A percentile compares a stretch with the other conserved stretches of the same genome.
Evolutionary conservation across 179 eudicot genomes (phyloP).

Genomic region (Beta macrorhiza): DNA sequence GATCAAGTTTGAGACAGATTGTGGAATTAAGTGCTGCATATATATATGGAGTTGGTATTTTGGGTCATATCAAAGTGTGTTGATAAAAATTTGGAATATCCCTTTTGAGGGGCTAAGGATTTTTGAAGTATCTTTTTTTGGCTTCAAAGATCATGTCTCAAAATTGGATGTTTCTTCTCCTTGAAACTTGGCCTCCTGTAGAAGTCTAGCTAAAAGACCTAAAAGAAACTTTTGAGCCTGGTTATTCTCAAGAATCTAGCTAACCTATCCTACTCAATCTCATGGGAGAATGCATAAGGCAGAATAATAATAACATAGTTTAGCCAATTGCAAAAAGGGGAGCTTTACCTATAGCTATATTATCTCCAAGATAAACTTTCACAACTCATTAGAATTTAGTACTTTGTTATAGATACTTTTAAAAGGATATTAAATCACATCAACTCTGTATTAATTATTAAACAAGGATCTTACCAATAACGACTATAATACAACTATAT

Average conservation of each 20-base stretch:
- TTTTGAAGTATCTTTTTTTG: slow-evolving; percentile 23
- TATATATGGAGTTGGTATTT: background rate
- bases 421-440: too few species aligned
- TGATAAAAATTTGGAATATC: slow-evolving; percentile 13
- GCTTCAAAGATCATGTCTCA: slow-evolving; percentile 16
- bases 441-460: too few species aligned
- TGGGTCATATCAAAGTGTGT: slow-evolving; percentile 1
- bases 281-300: background rate
- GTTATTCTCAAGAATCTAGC: slow-evolving; percentile 10
- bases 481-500: too few species aligned
- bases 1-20: slow-evolving; percentile 11
- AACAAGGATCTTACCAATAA: too few species aligned
- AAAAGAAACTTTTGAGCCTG: background rate
- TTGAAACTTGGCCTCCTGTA: slow-evolving; percentile 17
- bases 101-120: slow-evolving; percentile 6
- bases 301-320: too few species aligned
- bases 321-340: too few species aligned
- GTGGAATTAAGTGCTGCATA: background rate
- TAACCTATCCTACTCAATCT: background rate
- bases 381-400: too few species aligned
- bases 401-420: background rate
- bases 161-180: slow-evolving; percentile 12
- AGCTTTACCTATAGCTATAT: too few species aligned
- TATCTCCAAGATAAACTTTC: too few species aligned
- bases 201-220: background rate